A percentile compares a stretch with the other conserved stretches of the same genome.
phyloP scores from a whole-genome alignment of 805 yeast genomes.

The Ogataea pilisensis region DNA sequence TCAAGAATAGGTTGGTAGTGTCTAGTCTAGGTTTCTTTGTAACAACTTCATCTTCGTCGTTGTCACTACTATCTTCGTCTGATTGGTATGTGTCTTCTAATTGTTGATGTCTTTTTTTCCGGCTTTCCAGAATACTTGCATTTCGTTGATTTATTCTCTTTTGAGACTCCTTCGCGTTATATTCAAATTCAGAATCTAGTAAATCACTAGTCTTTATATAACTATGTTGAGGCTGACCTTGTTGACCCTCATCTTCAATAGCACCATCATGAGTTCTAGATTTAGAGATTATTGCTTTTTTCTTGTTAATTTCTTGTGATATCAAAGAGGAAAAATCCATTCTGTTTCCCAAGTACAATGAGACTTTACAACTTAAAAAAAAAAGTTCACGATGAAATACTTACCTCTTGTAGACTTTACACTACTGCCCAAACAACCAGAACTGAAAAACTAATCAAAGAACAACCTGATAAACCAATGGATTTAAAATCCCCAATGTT shows the following conservation, averaged over 20 bases:
- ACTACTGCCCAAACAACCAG: no score
- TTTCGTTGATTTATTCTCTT: conserved; percentile 1
- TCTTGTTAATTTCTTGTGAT: conserved; percentile 44
- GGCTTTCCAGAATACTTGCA: neutral
- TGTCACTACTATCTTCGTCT: neutral
- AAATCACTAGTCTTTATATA: conserved; percentile 11
- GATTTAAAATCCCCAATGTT: no score
- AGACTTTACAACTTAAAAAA: neutral
- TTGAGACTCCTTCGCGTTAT: conserved; percentile 3
- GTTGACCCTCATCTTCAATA: no score
- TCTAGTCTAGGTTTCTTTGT: conserved; percentile 1
- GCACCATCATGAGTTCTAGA: no score
- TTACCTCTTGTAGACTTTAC: no score
- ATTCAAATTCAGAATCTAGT: conserved; percentile 8
- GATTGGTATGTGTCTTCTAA: no score
- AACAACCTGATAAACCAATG: no score
- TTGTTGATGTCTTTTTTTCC: no score
- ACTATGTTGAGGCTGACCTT: no score
- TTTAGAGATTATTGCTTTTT: conserved; percentile 28
- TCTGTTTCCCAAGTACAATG: neutral
- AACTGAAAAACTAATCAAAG: no score
- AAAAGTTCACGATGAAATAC: no score
- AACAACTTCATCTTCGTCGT: conserved; percentile 8
- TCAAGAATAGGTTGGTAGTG: neutral
- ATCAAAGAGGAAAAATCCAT: conserved; percentile 49